Evolutionary conservation across 805 yeast genomes (phyloP), one percentile per base, ranked within the genome.

Genomic region (Wickerhamomyces mucosus): DNA sequence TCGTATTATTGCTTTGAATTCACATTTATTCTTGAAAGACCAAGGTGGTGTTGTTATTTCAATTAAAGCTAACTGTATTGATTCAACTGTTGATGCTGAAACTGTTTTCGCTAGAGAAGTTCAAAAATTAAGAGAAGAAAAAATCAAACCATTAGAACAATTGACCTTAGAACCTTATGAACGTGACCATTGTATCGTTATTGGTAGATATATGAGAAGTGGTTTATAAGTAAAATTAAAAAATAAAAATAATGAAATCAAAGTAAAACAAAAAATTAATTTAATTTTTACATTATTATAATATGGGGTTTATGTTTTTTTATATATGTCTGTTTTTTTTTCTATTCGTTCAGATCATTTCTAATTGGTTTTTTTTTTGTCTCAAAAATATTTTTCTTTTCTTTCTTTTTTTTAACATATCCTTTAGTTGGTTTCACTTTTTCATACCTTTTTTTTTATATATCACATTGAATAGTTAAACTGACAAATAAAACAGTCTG

Each of bases 1-100:
- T 50, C 94, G 98, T 81, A 92, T 92, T 59, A 89, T 92, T 61
- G 98, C 97, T 33, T 77, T 92, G 60, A 92, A 92, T 76, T 79
- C 97, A 36, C 98, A 92, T 65, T 72, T 89, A 75, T 92, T 92
- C 81, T 75, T 92, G 60, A 92, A 92, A 66, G 96, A 92, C 64
- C 86, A 80, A 65, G 98, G 98, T 67, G 95, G 95, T 59, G 98
- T 92, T 47, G 92, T 92, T 45, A 92, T 92, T 57, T 89, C 97
- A 54, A 92, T 92, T 67, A 92, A 92, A 77, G 98, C 98, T 53
- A 92, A 92, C 86, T 92, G 98, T 85, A 92, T 92, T 62, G 98
- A 92, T 68, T 92, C 97, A 29, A 92, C 98, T 39, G 97, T 89
- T 38, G 97, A 88, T 61, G 98, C 98, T 46, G 97, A 92, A 73